Percentiles rank a stretch among this genome's conserved stretches.
Conservation (phyloP, 306 rosid species). For the Urtica urens region DNA sequence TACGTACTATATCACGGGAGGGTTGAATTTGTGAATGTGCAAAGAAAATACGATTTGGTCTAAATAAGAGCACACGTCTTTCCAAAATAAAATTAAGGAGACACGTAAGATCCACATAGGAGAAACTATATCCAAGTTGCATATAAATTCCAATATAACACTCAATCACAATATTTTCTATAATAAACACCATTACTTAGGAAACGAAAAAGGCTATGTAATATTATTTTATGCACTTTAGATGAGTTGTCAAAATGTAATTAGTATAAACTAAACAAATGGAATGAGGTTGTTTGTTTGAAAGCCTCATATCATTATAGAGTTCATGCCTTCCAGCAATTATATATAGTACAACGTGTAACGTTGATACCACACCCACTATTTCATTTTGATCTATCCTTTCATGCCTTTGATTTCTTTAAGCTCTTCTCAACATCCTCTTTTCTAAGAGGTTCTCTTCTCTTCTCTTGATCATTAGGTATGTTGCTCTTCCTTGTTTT, state of each 20-base stretch:
- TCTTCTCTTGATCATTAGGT: slow-evolving; percentile 10
- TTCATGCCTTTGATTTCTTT: background rate
- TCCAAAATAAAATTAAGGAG: slow-evolving; percentile 3
- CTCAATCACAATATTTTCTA: background rate
- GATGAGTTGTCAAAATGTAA: slow-evolving; percentile 1
- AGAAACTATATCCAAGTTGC: background rate
- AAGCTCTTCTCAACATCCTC: background rate
- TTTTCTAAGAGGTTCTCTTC: slow-evolving; percentile 8
- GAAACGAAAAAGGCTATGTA: too few relatives aligned
- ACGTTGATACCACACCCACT: background rate
- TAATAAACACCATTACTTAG: background rate
- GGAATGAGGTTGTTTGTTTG: background rate
- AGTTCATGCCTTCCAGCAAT: background rate
- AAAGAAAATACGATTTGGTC: background rate
- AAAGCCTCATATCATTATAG: background rate
- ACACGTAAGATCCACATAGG: slow-evolving; percentile 7
- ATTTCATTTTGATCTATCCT: slow-evolving; percentile 1
- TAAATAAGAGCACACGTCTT: too few relatives aligned
- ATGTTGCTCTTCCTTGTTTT: slow-evolving; percentile 3
- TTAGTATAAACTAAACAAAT: background rate
- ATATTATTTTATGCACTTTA: background rate
- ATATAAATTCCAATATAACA: background rate
- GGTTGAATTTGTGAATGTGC: background rate
- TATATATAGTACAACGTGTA: background rate
- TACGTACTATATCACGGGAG: too few relatives aligned